Percentiles rank a stretch among this genome's conserved stretches.
Conservation (phyloP, 495 filamentous ascomycete species). For the Daldinia childiae region DNA sequence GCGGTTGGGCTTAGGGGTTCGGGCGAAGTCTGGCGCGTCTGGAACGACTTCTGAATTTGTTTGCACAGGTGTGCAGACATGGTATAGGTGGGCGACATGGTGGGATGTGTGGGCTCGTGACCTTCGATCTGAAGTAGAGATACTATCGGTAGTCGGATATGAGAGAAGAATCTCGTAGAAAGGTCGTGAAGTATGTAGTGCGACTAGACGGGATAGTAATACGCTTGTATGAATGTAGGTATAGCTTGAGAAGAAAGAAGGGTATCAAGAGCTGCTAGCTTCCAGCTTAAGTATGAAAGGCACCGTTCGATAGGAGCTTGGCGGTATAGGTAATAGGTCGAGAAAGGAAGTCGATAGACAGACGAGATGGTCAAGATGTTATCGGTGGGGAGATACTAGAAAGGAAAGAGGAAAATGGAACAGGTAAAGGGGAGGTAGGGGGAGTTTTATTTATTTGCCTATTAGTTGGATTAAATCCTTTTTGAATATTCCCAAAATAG, state of each 20-base stretch:
- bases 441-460: slow-evolving; percentile 33
- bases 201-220: neutral
- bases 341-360: slow-evolving; percentile 11
- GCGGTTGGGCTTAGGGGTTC: slow-evolving; percentile 40
- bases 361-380: neutral
- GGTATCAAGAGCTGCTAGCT: neutral
- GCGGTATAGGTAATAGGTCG: slow-evolving; percentile 4
- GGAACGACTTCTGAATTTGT: slow-evolving; percentile 60
- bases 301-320: slow-evolving; percentile 15
- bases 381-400: slow-evolving; percentile 22
- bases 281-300: slow-evolving; percentile 6
- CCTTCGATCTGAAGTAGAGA: slow-evolving; percentile 12
- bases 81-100: slow-evolving; percentile 62
- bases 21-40: slow-evolving; percentile 50
- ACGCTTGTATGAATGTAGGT: slow-evolving; percentile 13
- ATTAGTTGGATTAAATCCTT: neutral
- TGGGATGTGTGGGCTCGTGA: slow-evolving; percentile 24
- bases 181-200: neutral
- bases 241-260: slow-evolving; percentile 10
- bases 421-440: slow-evolving; percentile 11
- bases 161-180: neutral
- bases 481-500: slow-evolving; percentile 29
- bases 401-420: slow-evolving; percentile 13
- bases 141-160: neutral
- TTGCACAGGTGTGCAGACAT: slow-evolving; percentile 64